Evolutionary conservation across 2,329 filamentous ascomycete genomes (phyloP), one percentile per base, ranked within the genome.

Genomic region (Alternaria atra): DNA sequence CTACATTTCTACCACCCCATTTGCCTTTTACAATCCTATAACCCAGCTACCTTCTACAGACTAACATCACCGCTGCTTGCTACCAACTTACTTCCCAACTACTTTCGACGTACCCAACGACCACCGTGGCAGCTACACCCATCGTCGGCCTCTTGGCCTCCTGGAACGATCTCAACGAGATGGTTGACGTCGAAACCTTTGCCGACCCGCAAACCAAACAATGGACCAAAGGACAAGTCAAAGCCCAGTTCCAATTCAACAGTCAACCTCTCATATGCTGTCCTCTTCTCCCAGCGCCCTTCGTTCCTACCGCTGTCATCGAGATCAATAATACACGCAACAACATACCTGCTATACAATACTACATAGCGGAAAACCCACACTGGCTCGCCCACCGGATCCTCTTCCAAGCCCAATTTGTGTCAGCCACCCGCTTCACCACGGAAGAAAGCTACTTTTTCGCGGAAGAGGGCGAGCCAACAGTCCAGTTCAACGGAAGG

Each of bases 321-420:
- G n/a, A 23, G 7, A 52, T 57, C 6, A 57, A 57, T 3, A 4
- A 37, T 6, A 37, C 55, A 5, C 30, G 37, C n/a, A 52, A 57
- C 17, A 57, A 57, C 30, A 9, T 9, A 2, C 9, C 20, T 4
- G 29, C 39, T 1, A 29, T 57, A 5, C 46, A 52, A 3, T 50
- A 50, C 15, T 44, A 52, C 23, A 30, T 52, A 23, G 1, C 4
- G 0, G 23, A 44, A 13, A 39, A 57, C 13, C 30, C 20, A 1
- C 29, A 30, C 30, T 52, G 39, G 55, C 37, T 57, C 5, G 46
- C 47, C 1, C 55, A 37, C 20, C 55, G 55, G n/a, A 39, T 52
- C 1, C 17, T 58, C 9, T 6, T 46, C 3, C 55, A 58, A 2
- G 32, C 46, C 13, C 37, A 52, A 5, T 58, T 44, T 10, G 15